Percentiles rank a stretch among this genome's conserved stretches.
Evolutionary conservation across 768 basidiomycete genomes (phyloP).

Genomic region (Calocybe cyanea): DNA sequence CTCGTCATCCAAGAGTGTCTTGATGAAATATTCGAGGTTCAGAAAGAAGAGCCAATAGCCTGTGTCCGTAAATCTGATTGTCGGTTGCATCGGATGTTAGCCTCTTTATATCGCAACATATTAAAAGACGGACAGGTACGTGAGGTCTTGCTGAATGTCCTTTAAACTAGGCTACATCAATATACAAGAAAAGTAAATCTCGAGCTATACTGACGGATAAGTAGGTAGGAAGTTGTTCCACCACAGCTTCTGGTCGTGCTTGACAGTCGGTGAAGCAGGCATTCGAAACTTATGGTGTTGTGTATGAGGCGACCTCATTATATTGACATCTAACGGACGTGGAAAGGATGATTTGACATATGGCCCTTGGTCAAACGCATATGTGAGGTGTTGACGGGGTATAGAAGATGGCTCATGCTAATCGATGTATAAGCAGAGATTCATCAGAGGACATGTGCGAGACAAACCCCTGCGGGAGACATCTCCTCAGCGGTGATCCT

Average conservation of each 20-base stretch:
- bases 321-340: conserved; percentile 35
- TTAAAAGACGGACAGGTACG: conserved; percentile 41
- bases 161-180: conserved; percentile 33
- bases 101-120: background rate
- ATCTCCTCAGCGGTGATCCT: conserved; percentile 25
- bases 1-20: conserved; percentile 47
- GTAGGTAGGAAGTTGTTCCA: conserved; percentile 38
- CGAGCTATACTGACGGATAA: conserved; percentile 29
- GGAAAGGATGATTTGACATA: conserved; percentile 34
- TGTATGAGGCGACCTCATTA: conserved; percentile 28
- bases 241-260: conserved; percentile 35
- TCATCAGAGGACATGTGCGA: background rate
- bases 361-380: conserved; percentile 33
- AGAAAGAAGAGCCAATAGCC: conserved; percentile 70
- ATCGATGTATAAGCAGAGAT: conserved; percentile 5
- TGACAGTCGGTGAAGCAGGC: conserved; percentile 29
- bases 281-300: conserved; percentile 29
- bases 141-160: conserved; percentile 47
- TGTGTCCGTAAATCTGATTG: conserved; percentile 56
- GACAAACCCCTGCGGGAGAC: conserved; percentile 23
- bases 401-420: conserved; percentile 29
- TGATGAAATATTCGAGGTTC: conserved; percentile 51
- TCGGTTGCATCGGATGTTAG: background rate
- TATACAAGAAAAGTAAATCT: background rate
- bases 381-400: conserved; percentile 27